phyloP scores from a whole-genome alignment of 345 rosid species.

The Nasturtium officinale region DNA sequence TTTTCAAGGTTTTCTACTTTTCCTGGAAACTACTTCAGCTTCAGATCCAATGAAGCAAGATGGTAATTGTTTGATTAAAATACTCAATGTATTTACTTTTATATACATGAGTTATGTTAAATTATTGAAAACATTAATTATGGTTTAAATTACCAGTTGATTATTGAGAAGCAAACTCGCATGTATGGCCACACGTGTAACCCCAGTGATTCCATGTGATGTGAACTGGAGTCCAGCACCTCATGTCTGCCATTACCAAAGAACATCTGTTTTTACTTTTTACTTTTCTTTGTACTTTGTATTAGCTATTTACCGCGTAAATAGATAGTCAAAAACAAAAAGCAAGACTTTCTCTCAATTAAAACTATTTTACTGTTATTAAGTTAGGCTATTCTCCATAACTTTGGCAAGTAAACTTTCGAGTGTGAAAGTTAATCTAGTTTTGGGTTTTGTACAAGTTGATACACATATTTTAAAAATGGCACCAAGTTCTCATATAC shows the following conservation, averaged over 20 bases:
- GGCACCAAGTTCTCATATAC: neutral
- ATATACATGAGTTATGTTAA: neutral
- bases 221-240: slow-evolving; percentile 35
- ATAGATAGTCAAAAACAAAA: neutral
- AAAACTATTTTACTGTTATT: neutral
- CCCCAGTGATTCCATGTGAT: slow-evolving; percentile 33
- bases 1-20: slow-evolving; percentile 40
- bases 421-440: neutral
- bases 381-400: slow-evolving; percentile 21
- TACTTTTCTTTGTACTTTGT: neutral
- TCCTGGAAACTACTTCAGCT: slow-evolving; percentile 45
- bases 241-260: slow-evolving; percentile 40
- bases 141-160: slow-evolving; percentile 8
- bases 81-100: neutral
- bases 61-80: neutral
- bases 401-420: slow-evolving; percentile 17
- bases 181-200: slow-evolving; percentile 32
- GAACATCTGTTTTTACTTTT: neutral
- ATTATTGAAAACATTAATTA: slow-evolving; percentile 5
- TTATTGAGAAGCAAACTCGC: slow-evolving; percentile 26
- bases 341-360: neutral
- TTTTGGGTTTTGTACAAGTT: neutral
- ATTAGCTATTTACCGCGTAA: neutral
- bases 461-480: neutral
- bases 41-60: slow-evolving; percentile 44